Conservation (phyloP, 2,329 filamentous ascomycete species). For the Xylaria sp. region DNA sequence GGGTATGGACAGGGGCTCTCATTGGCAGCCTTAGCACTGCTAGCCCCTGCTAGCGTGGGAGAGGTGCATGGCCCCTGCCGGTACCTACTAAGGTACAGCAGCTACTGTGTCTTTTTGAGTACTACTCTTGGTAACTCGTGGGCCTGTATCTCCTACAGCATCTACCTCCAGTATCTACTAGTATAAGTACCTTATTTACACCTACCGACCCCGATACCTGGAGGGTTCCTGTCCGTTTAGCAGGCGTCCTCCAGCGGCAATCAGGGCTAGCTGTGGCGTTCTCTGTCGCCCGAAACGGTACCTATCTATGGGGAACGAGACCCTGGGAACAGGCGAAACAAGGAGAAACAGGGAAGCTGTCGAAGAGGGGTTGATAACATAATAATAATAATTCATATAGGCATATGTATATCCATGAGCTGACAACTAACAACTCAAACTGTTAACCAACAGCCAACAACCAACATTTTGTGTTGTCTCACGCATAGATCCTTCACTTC, state of each 20-base stretch:
- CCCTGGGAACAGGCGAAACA: not conserved
- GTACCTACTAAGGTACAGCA: not conserved
- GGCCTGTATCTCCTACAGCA: not conserved
- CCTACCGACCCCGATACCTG: not conserved
- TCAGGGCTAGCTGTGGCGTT: constrained; percentile 10
- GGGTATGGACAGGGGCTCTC: constrained; percentile 34
- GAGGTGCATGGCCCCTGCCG: constrained; percentile 16
- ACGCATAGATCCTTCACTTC: not conserved
- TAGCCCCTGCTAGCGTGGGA: constrained; percentile 22
- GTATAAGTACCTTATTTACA: not conserved
- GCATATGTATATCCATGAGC: not conserved
- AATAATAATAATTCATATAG: not conserved
- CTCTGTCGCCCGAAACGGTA: constrained; percentile 14
- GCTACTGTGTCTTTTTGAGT: not conserved
- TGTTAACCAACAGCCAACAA: not conserved
- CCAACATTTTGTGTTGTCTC: not conserved
- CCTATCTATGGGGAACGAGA: not conserved
- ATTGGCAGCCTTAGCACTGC: constrained; percentile 37
- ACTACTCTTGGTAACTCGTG: too few species aligned
- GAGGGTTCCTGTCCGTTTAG: not conserved
- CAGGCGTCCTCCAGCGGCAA: not conserved
- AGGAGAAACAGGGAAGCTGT: constrained; percentile 13
- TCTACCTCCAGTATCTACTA: not conserved
- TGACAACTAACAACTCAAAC: not conserved
- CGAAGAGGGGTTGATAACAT: constrained; percentile 13